These are phyloP conservation scores for Verticillium longisporum DNA, from an alignment of 2,329 filamentous ascomycete species.

Conservation along the genomic window DNA sequence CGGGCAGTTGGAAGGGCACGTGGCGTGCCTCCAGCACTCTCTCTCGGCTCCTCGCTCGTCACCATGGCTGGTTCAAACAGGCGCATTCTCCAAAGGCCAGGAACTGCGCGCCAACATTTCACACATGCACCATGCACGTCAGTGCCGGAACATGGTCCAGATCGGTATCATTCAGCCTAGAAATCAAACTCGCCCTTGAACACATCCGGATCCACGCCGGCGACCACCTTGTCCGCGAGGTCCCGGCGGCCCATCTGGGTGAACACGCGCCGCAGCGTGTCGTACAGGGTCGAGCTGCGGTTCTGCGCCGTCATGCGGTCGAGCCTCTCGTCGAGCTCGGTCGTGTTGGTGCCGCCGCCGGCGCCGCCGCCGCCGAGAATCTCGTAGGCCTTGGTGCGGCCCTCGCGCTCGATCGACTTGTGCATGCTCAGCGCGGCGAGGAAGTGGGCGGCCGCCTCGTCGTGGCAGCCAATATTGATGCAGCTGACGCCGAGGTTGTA, in stretches of 20 bases:
- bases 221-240: constrained; percentile 77
- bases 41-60: no score
- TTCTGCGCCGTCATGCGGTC: constrained; percentile 92
- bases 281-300: constrained; percentile 92
- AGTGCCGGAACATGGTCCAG: no score
- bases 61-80: no score
- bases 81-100: no score
- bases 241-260: constrained; percentile 90
- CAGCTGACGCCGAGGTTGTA: constrained; percentile 96
- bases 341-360: constrained; percentile 34
- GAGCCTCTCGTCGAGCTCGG: constrained; percentile 59
- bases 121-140: no score
- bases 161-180: constrained; percentile 19
- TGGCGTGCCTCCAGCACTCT: no score
- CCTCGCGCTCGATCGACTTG: constrained; percentile 82
- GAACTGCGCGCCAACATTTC: no score
- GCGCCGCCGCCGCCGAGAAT: constrained; percentile 54
- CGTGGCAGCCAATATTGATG: constrained; percentile 95
- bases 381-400: constrained; percentile 75
- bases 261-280: constrained; percentile 91
- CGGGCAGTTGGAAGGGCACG: no score
- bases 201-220: constrained; percentile 82
- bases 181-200: constrained; percentile 93
- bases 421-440: constrained; percentile 93
- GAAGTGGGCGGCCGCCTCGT: constrained; percentile 82